A percentile compares a stretch with the other conserved stretches of the same genome.
These are phyloP conservation scores for Podospora bellae-mahoneyi DNA, from an alignment of 495 filamentous ascomycete species.

Conservation along the genomic window DNA sequence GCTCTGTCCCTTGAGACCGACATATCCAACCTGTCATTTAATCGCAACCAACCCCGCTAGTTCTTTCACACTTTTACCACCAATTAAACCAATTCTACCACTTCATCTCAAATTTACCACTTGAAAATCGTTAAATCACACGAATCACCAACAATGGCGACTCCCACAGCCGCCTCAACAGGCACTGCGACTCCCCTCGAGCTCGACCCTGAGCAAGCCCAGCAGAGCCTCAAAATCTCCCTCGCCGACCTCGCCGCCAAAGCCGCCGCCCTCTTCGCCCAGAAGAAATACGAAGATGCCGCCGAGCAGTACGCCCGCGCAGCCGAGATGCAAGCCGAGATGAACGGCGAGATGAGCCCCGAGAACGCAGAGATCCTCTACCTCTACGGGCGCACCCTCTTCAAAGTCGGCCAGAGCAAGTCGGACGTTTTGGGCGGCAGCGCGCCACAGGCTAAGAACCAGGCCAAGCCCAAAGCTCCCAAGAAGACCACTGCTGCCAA, in stretches of 20 bases:
- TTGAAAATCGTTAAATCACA: neutral
- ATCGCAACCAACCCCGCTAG: neutral
- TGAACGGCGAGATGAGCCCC: slow-evolving; percentile 87
- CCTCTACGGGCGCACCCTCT: slow-evolving; percentile 86
- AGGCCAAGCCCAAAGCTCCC: slow-evolving; percentile 39
- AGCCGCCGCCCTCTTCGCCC: slow-evolving; percentile 62
- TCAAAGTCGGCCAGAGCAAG: slow-evolving; percentile 88
- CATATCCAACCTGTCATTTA: neutral
- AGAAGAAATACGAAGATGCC: slow-evolving; percentile 80
- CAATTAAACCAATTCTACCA: neutral
- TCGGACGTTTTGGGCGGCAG: slow-evolving; percentile 90
- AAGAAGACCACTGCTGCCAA: slow-evolving; percentile 31
- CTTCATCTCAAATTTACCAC: neutral
- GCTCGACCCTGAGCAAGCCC: slow-evolving; percentile 41
- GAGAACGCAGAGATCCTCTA: slow-evolving; percentile 92
- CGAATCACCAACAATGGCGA: slow-evolving; percentile 22
- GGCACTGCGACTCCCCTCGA: slow-evolving; percentile 36
- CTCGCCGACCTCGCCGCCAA: slow-evolving; percentile 56
- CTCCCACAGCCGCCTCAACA: slow-evolving; percentile 23
- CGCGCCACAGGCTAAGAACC: slow-evolving; percentile 59
- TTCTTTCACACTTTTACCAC: neutral
- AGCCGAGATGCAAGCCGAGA: slow-evolving; percentile 80
- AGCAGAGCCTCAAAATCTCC: slow-evolving; percentile 49
- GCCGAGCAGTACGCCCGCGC: slow-evolving; percentile 85
- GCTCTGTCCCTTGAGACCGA: neutral